These are phyloP conservation scores for Discostella stelligeroides DNA, from an alignment of 108 stramenopile genomes.

Conservation along the genomic window DNA sequence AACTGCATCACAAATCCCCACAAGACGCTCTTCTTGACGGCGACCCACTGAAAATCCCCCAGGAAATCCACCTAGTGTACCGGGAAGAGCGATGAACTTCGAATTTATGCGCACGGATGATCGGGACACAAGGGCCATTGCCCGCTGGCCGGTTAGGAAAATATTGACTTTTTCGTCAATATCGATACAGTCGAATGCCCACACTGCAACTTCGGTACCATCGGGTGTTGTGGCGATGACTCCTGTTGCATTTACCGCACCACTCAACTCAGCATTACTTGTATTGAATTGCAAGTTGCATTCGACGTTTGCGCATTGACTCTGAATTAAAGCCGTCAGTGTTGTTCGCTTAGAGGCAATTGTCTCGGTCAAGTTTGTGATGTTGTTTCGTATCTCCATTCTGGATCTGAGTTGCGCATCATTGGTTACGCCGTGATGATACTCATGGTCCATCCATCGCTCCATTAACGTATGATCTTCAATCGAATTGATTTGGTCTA, in stretches of 20 bases:
- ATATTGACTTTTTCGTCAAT: slow-evolving; percentile 72
- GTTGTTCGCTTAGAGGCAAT: slow-evolving; percentile 23
- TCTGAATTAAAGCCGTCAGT: slow-evolving; percentile 31
- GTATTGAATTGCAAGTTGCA: slow-evolving; percentile 82
- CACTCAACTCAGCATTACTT: slow-evolving; percentile 52
- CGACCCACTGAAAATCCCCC: slow-evolving; percentile 73
- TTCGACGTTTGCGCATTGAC: slow-evolving; percentile 50
- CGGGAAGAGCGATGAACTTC: slow-evolving; percentile 51
- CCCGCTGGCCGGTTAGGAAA: slow-evolving; percentile 69
- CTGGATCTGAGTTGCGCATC: slow-evolving; percentile 44
- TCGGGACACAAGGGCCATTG: slow-evolving; percentile 66
- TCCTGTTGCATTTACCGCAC: slow-evolving; percentile 61
- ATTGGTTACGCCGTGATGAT: slow-evolving; percentile 42
- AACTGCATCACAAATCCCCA: slow-evolving; percentile 42
- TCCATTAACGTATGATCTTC: slow-evolving; percentile 27
- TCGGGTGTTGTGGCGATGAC: slow-evolving; percentile 51
- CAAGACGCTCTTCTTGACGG: slow-evolving; percentile 39
- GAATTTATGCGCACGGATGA: slow-evolving; percentile 66
- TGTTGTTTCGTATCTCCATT: slow-evolving; percentile 28
- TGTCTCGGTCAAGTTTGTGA: slow-evolving; percentile 38
- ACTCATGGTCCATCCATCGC: slow-evolving; percentile 49
- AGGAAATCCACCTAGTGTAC: slow-evolving; percentile 78
- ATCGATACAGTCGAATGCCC: slow-evolving; percentile 76
- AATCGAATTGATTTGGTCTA: slow-evolving; percentile 38
- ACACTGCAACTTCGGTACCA: slow-evolving; percentile 80